A percentile compares a stretch with the other conserved stretches of the same genome.
These are phyloP conservation scores for Emmonsia crescens DNA, from an alignment of 2,329 filamentous ascomycete species.

Conservation along the genomic window DNA sequence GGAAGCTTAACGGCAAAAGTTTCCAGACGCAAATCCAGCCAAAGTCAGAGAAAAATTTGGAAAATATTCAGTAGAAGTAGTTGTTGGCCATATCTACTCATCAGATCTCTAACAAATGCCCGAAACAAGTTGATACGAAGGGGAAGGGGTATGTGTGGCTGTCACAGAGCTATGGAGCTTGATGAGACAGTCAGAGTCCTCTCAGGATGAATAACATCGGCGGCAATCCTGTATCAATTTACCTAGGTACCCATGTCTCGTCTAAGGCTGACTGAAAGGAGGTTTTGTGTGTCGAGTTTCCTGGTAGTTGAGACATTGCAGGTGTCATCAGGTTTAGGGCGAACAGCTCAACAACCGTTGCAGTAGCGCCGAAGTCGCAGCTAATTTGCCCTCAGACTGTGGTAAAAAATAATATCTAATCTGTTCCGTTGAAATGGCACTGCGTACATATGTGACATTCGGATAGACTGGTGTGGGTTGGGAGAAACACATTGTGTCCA, in stretches of 20 bases:
- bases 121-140: background rate
- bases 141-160: background rate
- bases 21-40: background rate
- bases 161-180: background rate
- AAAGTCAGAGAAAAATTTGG: background rate
- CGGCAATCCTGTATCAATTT: background rate
- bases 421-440: background rate
- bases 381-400: background rate
- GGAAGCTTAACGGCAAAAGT: background rate
- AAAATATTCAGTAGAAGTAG: background rate
- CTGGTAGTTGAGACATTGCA: background rate
- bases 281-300: background rate
- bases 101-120: background rate
- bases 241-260: background rate
- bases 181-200: background rate
- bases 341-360: background rate
- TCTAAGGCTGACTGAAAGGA: background rate
- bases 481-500: no score
- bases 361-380: background rate
- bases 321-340: background rate
- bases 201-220: background rate
- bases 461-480: no score
- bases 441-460: no score
- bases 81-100: background rate
- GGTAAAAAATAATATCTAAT: background rate